These are phyloP conservation scores for Dictyostelium brefeldianum DNA, from an alignment of 78 protist species.

Conservation along the genomic window DNA sequence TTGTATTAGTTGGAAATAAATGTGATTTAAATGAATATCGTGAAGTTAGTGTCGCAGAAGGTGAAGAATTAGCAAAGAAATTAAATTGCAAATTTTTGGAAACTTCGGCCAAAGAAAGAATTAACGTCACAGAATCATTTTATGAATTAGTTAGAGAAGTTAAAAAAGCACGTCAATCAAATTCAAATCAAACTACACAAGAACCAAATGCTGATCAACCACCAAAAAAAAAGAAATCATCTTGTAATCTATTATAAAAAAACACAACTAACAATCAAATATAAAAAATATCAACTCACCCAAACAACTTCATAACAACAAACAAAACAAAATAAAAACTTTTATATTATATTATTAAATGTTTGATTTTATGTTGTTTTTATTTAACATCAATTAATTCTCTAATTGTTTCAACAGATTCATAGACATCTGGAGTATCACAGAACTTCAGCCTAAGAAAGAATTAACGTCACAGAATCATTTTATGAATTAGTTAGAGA, in stretches of 20 bases:
- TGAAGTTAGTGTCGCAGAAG: constrained; percentile 76
- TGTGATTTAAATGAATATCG: constrained; percentile 90
- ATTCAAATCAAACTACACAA: neutral
- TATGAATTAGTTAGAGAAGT: constrained; percentile 81
- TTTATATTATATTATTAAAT: no score
- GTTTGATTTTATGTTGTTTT: no score
- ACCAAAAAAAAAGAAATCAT: constrained; percentile 43
- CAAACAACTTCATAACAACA: neutral
- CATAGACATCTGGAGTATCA: constrained; percentile 28
- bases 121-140: constrained; percentile 77
- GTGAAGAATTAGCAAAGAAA: constrained; percentile 77
- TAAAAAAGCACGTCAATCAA: constrained; percentile 23
- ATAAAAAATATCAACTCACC: neutral
- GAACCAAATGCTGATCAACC: neutral
- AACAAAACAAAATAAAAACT: neutral
- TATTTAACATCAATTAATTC: constrained; percentile 48
- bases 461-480: constrained; percentile 75
- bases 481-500: constrained; percentile 82
- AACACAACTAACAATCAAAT: neutral
- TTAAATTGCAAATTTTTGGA: constrained; percentile 80
- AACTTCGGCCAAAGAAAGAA: constrained; percentile 73
- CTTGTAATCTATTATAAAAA: constrained; percentile 55
- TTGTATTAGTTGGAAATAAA: constrained; percentile 94
- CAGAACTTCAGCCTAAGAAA: constrained; percentile 71
- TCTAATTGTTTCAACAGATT: constrained; percentile 41